Base-by-base conservation (phyloP, 2,329 filamentous ascomycete genomes). In the Hypoxylon sp. region DNA sequence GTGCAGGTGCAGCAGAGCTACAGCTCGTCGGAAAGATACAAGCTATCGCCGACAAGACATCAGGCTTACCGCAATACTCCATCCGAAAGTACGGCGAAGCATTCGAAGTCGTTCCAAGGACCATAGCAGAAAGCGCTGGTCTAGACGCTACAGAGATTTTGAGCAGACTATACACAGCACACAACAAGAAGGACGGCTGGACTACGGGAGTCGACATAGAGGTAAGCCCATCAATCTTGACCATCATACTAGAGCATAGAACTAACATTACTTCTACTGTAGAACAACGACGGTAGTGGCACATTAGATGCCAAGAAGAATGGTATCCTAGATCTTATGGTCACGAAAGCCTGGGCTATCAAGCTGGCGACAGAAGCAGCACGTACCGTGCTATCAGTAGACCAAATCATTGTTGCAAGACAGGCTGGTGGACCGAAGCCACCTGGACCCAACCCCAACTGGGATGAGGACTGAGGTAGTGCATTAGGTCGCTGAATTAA, bases 41-140 rank as follows among this genome's bases (percentile, higher is more conserved):
- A 77, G 91, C 92, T 21, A 91, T 94, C 68, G 96, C 92, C 44
- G 96, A 98, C 80, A 95, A 92, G 84, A 98, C 96, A 1, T 91
- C 94, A 1, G 97, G 96, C 48, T 87, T 99, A 57, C 89, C 94
- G 60, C 96, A 99, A 82, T 97, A 99, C 81, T 94, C 95, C 29
- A 99, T 99, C 83, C 92, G 94, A 82, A 98, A 98, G 84, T 99
- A 91, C 79, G 96, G 92, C 58, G 95, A 99, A 83, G 95, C 96
- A 7, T 99, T 99, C 75, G 96, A 99, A 84, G 95, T 99, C 54
- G 91, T 99, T 58, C 95, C 96, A 19, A 91, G 96, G 73, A 97
- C 93, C 15, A 86, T 99, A 62, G 96, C 97, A 55, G 96, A 99
- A 83, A 97, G 93, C 74, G 95, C 94, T 48, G 96, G 96, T 72